Conservation (phyloP, 768 basidiomycete species). For the Tulasnella sp. region DNA sequence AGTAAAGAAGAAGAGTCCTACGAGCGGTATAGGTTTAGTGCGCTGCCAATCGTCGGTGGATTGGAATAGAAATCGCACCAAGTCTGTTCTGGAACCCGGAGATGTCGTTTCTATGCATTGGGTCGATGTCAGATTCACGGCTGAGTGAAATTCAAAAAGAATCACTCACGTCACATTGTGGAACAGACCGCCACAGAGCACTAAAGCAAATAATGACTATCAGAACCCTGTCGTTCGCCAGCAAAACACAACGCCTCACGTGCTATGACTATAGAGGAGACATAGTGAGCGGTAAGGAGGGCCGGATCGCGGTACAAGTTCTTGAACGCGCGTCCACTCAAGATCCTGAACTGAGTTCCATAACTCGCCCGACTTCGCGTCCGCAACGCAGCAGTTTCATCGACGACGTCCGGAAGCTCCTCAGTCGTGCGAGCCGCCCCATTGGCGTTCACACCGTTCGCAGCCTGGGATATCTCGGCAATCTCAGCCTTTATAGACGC, state of each 20-base stretch:
- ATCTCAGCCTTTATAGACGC: conserved; percentile 51
- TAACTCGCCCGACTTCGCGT: conserved; percentile 74
- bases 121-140: background rate
- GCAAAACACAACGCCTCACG: conserved; percentile 36
- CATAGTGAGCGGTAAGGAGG: conserved; percentile 81
- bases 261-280: conserved; percentile 72
- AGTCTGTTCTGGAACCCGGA: conserved; percentile 94
- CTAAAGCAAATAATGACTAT: conserved; percentile 29
- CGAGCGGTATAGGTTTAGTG: background rate
- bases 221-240: background rate
- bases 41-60: background rate
- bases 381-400: conserved; percentile 52
- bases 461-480: conserved; percentile 20
- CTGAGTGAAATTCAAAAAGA: background rate
- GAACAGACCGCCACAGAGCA: conserved; percentile 90
- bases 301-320: conserved; percentile 94
- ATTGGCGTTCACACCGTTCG: conserved; percentile 17
- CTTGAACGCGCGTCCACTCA: conserved; percentile 96
- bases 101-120: conserved; percentile 60
- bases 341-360: conserved; percentile 82
- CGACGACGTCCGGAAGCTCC: conserved; percentile 52
- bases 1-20: conserved; percentile 94
- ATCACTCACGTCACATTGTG: conserved; percentile 60
- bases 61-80: conserved; percentile 32
- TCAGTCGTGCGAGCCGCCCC: conserved; percentile 25